Evolutionary conservation across 1,139 yeast genomes (phyloP).

Genomic region (Taphrina confusa): DNA sequence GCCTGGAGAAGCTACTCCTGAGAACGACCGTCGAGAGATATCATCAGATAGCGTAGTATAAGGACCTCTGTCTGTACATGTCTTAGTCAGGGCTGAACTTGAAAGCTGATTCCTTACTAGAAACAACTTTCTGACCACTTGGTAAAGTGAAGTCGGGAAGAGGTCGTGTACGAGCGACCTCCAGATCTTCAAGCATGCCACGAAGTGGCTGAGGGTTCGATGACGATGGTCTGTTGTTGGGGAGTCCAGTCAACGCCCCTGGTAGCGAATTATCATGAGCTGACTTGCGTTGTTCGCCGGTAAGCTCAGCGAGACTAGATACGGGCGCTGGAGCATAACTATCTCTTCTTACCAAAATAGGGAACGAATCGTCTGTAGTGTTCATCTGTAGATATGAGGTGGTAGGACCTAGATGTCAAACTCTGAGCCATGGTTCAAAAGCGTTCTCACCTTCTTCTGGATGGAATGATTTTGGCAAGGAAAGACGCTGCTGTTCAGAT

Average conservation of each 20-base stretch:
- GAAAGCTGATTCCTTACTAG: background rate
- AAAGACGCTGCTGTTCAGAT: background rate
- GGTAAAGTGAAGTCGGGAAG: background rate
- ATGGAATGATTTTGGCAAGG: conserved; percentile 3
- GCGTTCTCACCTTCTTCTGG: background rate
- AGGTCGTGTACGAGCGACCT: conserved; percentile 4
- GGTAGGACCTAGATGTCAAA: conserved; percentile 27
- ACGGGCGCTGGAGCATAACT: conserved; percentile 2
- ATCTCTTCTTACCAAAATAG: conserved; percentile 48
- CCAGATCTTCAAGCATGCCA: conserved; percentile 15
- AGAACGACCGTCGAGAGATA: background rate
- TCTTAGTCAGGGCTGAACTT: too few relatives aligned
- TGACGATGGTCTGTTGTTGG: background rate
- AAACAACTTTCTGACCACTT: background rate
- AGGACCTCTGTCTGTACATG: too few relatives aligned
- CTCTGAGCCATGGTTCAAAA: too few relatives aligned
- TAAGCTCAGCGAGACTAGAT: background rate
- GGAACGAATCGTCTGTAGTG: conserved; percentile 51
- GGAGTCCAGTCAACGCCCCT: background rate
- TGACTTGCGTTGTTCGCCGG: background rate
- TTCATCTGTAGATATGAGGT: conserved; percentile 44
- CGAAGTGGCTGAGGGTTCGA: background rate
- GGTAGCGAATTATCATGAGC: background rate
- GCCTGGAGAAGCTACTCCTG: background rate
- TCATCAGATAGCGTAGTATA: too few relatives aligned